Base-by-base conservation (phyloP, 2,329 filamentous ascomycete genomes). In the Verticillium zaregamsianum region DNA sequence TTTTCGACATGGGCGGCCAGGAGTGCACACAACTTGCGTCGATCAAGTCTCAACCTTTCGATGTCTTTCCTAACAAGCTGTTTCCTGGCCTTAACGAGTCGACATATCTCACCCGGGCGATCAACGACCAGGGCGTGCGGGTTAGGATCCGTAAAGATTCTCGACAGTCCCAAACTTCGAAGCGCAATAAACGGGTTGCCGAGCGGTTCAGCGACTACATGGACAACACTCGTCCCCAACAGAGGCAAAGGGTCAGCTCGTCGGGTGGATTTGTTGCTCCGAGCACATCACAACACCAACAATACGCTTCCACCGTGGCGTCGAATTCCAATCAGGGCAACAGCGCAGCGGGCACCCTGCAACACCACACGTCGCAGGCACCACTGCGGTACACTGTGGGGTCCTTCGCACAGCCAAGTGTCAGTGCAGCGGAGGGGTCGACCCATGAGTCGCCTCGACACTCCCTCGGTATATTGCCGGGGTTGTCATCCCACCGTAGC, bases 51-150 rank as follows among this genome's bases (percentile, higher is more conserved):
- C 82, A 90, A 1, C 79, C 84, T 4, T 96, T 97, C 72, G 84
- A 83, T 63, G 90, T 84, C 68, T 81, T 80, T 66, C 74, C 83
- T 2, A 77, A 85, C 32, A 93, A 92, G 73, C 86, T 87, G 60
- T 95, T 92, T 71, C 88, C 88, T 12, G 91, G 92, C 37, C 89
- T 95, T 85, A 82, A 86, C 55, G 90, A 94, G 73, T 96, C 92
- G 2, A 95, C 92, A 0, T 87, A 88, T 67, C 77, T 96, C 54
- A 95, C 92, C 1, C 84, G 91, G 59, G 88, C 90, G 0, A 94
- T 97, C 73, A 90, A 90, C 66, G 92, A 96, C 68, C 92, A 96
- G 72, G 93, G 93, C 9, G 91, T 96, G 15, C 88, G 92, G 59
- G 79, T 97, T 35, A 84, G 92, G 59, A 82, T 96, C 56, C 86